These are phyloP conservation scores for Begonia peltatifolia DNA, from an alignment of 306 rosid genomes.

Conservation along the genomic window DNA sequence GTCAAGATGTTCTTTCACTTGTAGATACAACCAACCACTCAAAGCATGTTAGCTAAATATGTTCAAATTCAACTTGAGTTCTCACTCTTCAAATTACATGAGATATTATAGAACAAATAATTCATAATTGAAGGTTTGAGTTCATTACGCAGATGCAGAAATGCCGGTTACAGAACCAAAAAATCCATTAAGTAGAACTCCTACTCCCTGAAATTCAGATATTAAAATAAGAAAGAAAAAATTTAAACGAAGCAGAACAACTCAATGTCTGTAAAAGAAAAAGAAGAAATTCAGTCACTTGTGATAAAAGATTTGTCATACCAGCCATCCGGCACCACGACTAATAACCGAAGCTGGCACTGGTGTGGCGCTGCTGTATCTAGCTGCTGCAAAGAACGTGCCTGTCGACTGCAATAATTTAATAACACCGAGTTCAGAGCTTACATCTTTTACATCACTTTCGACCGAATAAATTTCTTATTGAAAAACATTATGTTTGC, in stretches of 20 bases:
- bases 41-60: too few relatives aligned
- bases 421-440: too few relatives aligned
- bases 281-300: background rate
- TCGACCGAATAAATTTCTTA: too few relatives aligned
- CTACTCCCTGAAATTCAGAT: conserved; percentile 44
- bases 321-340: conserved; percentile 82
- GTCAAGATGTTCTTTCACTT: too few relatives aligned
- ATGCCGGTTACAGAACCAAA: conserved; percentile 56
- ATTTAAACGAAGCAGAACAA: background rate
- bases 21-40: too few relatives aligned
- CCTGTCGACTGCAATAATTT: conserved; percentile 50
- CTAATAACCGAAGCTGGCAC: conserved; percentile 70
- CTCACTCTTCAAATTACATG: too few relatives aligned
- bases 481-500: too few relatives aligned
- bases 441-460: too few relatives aligned
- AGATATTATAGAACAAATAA: too few relatives aligned
- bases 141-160: conserved; percentile 55
- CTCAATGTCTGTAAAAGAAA: conserved; percentile 6
- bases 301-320: conserved; percentile 10
- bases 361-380: conserved; percentile 75
- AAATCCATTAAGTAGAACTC: conserved; percentile 48
- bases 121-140: background rate
- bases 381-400: conserved; percentile 57
- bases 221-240: conserved; percentile 4
- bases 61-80: too few relatives aligned